Base-by-base conservation (phyloP, 2,329 filamentous ascomycete genomes). In the Phialophora tarda region DNA sequence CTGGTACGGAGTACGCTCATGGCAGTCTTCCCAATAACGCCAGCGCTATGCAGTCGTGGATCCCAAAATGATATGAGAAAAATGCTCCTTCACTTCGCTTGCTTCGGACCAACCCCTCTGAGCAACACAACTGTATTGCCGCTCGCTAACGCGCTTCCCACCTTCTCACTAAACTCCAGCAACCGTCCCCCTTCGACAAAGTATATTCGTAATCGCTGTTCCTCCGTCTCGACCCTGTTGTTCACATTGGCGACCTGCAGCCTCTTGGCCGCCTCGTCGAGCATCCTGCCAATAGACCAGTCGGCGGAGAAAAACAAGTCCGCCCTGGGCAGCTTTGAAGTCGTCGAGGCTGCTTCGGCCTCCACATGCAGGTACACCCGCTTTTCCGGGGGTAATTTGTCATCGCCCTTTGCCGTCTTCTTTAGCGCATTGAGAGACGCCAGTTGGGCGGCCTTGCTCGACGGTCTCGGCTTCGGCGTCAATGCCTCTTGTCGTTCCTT, bases 121-220 rank as follows among this genome's bases (percentile, higher is more conserved):
- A 99, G 74, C 73, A 99, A 76, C 26, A 98, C 93, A 70, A 99
- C 87, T 11, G 93, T 97, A 76, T 99, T 94, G 1, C 95, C 95
- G 71, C 86, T 93, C 70, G 87, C 86, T 65, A 96, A 82, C 14
- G 83, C 84, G 60, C 83, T 83, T 4, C 92, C 93, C 63, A 97
- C 83, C 82, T 94, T 93, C 78, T 97, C 93, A 26, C 86, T 88
- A 74, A 96, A 99, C 67, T 95, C 93, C 69, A 99, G 78, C 69
- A 99, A 78, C 65, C 92, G 83, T 0, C 95, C 95, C 0, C 90
- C 91, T 76, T 99, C 93, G 0, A 99, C 91, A 76, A 98, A 93
- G 75, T 97, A 99, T 0, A 99, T 88, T 8, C 95, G 82, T 71
- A 99, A 77, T 78, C 90, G 90, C 66, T 93, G 89, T 76, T 90